Evolutionary conservation across 2,329 filamentous ascomycete genomes (phyloP), one percentile per base, ranked within the genome.

Genomic region (Helotiales sp.): DNA sequence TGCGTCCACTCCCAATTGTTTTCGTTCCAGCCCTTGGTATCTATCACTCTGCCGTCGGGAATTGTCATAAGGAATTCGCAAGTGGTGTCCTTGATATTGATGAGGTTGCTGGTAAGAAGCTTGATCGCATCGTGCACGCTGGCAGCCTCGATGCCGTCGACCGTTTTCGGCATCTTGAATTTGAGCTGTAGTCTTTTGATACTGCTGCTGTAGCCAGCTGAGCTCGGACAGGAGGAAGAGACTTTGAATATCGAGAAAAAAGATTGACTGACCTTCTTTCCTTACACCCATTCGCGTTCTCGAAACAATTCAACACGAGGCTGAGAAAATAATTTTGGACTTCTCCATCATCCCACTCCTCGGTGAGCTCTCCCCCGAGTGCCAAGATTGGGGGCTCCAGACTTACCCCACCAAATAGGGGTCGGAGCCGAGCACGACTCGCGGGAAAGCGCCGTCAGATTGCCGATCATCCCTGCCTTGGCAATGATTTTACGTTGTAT

Each of bases 1-100:
- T 91, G 89, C 1, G 88, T 91, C 87, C 87, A 91, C 74, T 92
- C 89, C 89, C 89, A 93, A 70, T 87, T 86, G 63, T 89, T 82
- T 70, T 87, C 86, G 63, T 89, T 82, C 89, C 89, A 93, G 58
- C 88, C 89, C 73, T 93, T 93, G 58, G 90, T 64, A 31, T 66
- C 64, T 68, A 93, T 91, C 48, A 91, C 77, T 31, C 87, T 82
- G 58, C 89, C 89, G 67, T 92, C 88, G 1, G 81, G 77, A 31
- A 93, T 81, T 19, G 79, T 85, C 59, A 92, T 77, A 29, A 93
- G 78, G 71, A 91, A 93, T 68, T 89, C 80, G 52, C 89, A 89
- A 0, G 87, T 89, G 30, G 79, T 81, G 75, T 93, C 89, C 67
- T 84, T 84, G 74, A 92, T 91, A 73, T 89, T 89, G 72, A 93